Percentiles rank a stretch among this genome's conserved stretches.
Evolutionary conservation across 345 rosid species (phyloP).

Genomic region (Corymbia maculata): DNA sequence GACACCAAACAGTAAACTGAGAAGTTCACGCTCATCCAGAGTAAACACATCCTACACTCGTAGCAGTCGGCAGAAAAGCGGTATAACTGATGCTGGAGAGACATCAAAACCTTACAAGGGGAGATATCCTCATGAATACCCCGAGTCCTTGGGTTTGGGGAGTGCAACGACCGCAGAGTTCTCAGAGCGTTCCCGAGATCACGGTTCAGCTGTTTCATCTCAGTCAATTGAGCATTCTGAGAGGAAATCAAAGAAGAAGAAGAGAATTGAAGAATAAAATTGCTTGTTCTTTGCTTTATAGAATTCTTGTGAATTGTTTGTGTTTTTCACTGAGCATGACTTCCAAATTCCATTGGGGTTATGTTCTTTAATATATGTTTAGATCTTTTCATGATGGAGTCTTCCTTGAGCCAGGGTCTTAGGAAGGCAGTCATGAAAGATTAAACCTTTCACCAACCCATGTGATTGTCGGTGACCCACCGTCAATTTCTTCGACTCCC

Average conservation of each 20-base stretch:
- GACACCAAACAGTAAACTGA: constrained; percentile 14
- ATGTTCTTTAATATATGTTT: background rate
- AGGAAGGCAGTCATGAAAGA: background rate
- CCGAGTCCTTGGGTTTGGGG: constrained; percentile 3
- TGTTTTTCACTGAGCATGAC: background rate
- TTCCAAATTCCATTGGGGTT: background rate
- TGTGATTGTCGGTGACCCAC: background rate
- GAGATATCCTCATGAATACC: background rate
- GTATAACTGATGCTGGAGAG: constrained; percentile 16
- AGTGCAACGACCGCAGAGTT: background rate
- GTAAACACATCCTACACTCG: constrained; percentile 22
- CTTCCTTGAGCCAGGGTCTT: background rate
- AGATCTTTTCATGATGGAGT: background rate
- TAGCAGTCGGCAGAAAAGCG: constrained; percentile 35
- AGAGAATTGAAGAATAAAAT: background rate
- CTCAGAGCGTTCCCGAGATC: background rate
- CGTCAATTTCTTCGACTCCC: background rate
- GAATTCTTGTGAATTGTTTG: background rate
- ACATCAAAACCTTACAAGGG: constrained; percentile 23
- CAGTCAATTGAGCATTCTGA: constrained; percentile 22
- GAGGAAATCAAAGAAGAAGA: constrained; percentile 18
- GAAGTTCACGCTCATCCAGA: constrained; percentile 10
- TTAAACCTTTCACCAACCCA: background rate
- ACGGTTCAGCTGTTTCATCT: constrained; percentile 6
- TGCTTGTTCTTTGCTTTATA: background rate